Base-by-base conservation (phyloP, 108 stramenopile species). In the Aurantiochytrium sp. region DNA sequence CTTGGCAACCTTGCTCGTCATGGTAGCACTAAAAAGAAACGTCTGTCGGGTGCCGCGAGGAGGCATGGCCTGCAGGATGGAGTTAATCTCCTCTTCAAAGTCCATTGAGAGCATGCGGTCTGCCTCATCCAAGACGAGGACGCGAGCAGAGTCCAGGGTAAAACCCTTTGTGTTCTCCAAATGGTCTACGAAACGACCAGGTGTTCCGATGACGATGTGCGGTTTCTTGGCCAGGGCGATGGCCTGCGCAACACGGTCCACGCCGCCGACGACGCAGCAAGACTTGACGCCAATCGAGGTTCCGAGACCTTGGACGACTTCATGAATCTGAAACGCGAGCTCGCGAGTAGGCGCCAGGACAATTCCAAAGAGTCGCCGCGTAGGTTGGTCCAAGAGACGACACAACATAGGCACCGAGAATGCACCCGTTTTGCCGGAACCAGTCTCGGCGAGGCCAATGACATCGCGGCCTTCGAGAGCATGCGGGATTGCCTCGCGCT, bases 81-180 rank as follows among this genome's bases (percentile, higher is more conserved):
- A 93, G 91, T 98, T 96, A 87, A 98, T 94, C 72, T 98, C 97
- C 72, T 91, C 58, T 76, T 93, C 92, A 44, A 93, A 94, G 69
- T 94, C 92, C 93, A 95, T 93, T n/a, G 95, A 95, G 12, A 99
- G 93, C 98, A 99, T 99, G 5, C 99, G 94, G 93, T 99, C 99
- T 10, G 99, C 99, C 90, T 99, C 99, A 91, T 99, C 99, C 92
- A 99, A 90, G 4, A 99, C 96, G 42, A 99, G 93, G 93, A 96
- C 99, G 76, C 94, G 94, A 47, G 97, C 60, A 58, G 96, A 94
- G 42, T 97, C 95, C 87, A 98, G 90, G 92, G 96, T 91, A 90
- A 99, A 99, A 35, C 98, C 98, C 87, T 99, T 99, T 58, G 98
- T 99, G 93, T 99, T 98, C 90, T 97, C 96, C 72, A 99, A 91